A percentile compares a stretch with the other conserved stretches of the same genome.
Conservation (phyloP, 139 green algal genomes). For the Chara braunii region DNA sequence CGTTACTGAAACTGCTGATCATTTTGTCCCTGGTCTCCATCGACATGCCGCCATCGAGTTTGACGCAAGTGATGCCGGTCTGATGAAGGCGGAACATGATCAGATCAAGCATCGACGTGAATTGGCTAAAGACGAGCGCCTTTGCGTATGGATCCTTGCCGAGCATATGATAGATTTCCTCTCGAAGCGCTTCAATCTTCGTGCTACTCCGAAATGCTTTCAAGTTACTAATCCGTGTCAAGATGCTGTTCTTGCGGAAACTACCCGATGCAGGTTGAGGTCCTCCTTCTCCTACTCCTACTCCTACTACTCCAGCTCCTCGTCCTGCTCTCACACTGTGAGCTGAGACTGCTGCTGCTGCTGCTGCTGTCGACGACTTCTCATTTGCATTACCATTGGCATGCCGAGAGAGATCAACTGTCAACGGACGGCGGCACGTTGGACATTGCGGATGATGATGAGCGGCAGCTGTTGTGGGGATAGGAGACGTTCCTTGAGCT, state of each 20-base stretch:
- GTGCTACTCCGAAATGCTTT: conserved; percentile 71
- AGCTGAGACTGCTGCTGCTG: neutral
- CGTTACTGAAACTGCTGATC: conserved; percentile 69
- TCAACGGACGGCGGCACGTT: conserved; percentile 59
- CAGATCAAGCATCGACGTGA: conserved; percentile 89
- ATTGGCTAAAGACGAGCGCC: conserved; percentile 87
- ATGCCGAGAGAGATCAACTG: conserved; percentile 66
- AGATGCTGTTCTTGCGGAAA: conserved; percentile 52
- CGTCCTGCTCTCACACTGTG: neutral
- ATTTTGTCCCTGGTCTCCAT: conserved; percentile 61
- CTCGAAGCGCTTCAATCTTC: conserved; percentile 80
- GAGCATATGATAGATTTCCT: conserved; percentile 32
- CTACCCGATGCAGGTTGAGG: neutral
- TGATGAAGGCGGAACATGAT: conserved; percentile 56
- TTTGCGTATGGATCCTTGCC: conserved; percentile 64
- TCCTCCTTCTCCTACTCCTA: neutral
- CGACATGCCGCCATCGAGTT: conserved; percentile 73
- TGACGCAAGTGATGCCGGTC: conserved; percentile 66
- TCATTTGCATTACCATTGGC: too few relatives aligned
- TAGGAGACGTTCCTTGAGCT: neutral
- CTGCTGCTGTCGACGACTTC: neutral
- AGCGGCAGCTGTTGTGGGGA: neutral
- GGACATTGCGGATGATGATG: conserved; percentile 63
- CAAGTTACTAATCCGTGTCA: conserved; percentile 62
- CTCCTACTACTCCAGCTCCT: neutral